A percentile compares a stretch with the other conserved stretches of the same genome.
Evolutionary conservation across 225 moss, liverwort and hornwort genomes (phyloP).

Genomic region (Sphagnum contortum): DNA sequence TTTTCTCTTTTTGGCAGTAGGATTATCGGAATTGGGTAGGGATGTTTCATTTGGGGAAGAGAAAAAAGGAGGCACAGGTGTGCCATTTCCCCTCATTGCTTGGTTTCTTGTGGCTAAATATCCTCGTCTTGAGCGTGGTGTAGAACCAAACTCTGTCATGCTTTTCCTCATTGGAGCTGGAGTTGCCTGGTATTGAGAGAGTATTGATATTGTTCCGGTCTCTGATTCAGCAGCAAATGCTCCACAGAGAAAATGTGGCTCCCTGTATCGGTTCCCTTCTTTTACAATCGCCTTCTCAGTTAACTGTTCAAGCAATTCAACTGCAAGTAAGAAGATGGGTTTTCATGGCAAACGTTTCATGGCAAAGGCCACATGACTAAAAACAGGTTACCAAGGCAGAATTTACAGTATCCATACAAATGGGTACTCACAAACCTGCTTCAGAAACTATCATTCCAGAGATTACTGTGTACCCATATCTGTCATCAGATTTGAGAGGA

Average conservation of each 20-base stretch:
- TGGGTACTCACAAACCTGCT: no score
- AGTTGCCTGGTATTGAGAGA: conserved; percentile 31
- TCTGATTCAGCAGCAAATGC: conserved; percentile 68
- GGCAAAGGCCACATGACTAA: no score
- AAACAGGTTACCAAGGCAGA: no score
- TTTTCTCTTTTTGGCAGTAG: conserved; percentile 21
- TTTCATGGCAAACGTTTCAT: no score
- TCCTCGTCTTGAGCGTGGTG: conserved; percentile 65
- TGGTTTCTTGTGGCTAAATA: conserved; percentile 47
- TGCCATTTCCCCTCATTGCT: conserved; percentile 24
- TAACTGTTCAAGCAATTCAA: conserved; percentile 24
- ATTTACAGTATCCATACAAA: no score
- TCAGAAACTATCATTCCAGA: no score
- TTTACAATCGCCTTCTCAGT: conserved; percentile 76
- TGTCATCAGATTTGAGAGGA: no score
- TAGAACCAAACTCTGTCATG: conserved; percentile 35
- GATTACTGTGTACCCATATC: no score
- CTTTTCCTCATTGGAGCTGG: conserved; percentile 37
- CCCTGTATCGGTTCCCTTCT: conserved; percentile 67
- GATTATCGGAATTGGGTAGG: conserved; percentile 31
- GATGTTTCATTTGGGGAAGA: conserved; percentile 34
- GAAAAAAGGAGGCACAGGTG: conserved; percentile 20
- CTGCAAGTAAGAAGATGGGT: no score
- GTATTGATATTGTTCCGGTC: conserved; percentile 46
- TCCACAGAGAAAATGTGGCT: conserved; percentile 88